These are phyloP conservation scores for Gomphus sp. DNA, from an alignment of 1,284 basidiomycete species.

Conservation along the genomic window DNA sequence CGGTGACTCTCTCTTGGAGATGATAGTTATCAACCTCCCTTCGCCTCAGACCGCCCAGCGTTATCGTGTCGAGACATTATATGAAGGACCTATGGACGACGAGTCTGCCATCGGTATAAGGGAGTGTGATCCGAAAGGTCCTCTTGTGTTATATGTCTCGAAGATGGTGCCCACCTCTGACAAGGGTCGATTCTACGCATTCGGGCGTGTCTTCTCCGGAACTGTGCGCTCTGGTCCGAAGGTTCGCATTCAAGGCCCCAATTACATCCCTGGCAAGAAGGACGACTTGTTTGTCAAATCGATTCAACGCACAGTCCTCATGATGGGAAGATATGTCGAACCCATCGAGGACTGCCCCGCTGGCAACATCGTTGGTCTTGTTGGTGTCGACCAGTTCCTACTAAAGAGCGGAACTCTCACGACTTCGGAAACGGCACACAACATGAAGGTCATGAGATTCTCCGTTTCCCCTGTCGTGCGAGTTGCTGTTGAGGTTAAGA, in stretches of 20 bases:
- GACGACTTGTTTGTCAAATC: conserved; percentile 98
- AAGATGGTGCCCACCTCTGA: conserved; percentile 99
- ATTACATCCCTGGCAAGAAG: conserved; percentile 99
- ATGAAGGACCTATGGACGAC: conserved; percentile 99
- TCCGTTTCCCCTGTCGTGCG: conserved; percentile 99
- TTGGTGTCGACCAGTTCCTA: conserved; percentile 99
- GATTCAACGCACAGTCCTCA: conserved; percentile 97
- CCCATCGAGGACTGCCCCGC: conserved; percentile 99
- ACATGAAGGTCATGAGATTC: conserved; percentile 99
- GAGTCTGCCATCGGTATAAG: conserved; percentile 98
- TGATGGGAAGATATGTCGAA: conserved; percentile 99
- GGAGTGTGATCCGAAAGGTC: conserved; percentile 95
- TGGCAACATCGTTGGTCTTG: conserved; percentile 98
- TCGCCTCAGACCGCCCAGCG: conserved; percentile 95
- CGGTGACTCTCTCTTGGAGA: conserved; percentile 97
- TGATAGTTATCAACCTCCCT: conserved; percentile 99
- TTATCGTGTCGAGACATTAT: conserved; percentile 99
- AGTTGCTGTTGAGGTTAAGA: conserved; percentile 99
- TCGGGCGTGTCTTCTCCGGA: conserved; percentile 99
- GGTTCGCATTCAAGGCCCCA: conserved; percentile 99
- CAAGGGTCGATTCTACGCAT: conserved; percentile 99
- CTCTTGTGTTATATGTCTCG: conserved; percentile 97
- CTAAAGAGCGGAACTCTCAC: conserved; percentile 99
- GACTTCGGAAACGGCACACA: conserved; percentile 97
- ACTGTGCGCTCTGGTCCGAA: conserved; percentile 96